Base-by-base conservation (phyloP, 768 basidiomycete genomes). In the Tremella yokohamensis region DNA sequence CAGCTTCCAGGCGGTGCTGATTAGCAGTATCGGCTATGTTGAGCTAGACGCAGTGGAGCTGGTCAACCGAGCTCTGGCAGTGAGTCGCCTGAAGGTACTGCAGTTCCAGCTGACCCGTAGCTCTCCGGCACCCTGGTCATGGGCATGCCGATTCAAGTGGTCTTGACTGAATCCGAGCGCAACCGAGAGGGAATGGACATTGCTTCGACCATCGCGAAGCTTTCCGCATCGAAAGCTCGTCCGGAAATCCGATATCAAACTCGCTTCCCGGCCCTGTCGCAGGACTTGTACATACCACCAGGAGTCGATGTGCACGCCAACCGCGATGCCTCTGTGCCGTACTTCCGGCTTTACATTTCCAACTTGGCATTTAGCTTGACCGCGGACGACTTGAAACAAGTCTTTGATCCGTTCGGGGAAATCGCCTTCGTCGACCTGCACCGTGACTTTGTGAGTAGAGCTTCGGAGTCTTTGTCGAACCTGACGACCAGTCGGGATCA, bases 351-450 rank as follows among this genome's bases (percentile, higher is more conserved):
- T 76, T 99, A 96, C 76, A 91, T 99, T 77, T 92, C 91, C 57
- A 94, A 91, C 60, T 80, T 99, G 47, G 90, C 97, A 78, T 96
- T 94, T 82, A 93, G 91, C 78, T 86, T 99, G 60, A 89, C 90
- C 55, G 89, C 96, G 79, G 87, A 90, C 68, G 94, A 99, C 81
- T 88, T 99, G 80, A 89, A 87, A 79, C 92, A 97, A 84, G 94
- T 99, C 66, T 99, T 99, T 78, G 92, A 96, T 75, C 92, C 94
- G 9, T 99, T 98, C 77, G 96, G 96, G 69, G 89, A 93, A 79
- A 82, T 99, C 66, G 94, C 94, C 79, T 93, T 93, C 80, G 92
- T 99, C 76, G 94, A 99, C 82, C 83, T 98, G 72, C 96, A 73
- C 45, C 44, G 54, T 8, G 66, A 73, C 50, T 59, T 63, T 52